Conservation (phyloP, 306 rosid species). For the Ormosia emarginata region DNA sequence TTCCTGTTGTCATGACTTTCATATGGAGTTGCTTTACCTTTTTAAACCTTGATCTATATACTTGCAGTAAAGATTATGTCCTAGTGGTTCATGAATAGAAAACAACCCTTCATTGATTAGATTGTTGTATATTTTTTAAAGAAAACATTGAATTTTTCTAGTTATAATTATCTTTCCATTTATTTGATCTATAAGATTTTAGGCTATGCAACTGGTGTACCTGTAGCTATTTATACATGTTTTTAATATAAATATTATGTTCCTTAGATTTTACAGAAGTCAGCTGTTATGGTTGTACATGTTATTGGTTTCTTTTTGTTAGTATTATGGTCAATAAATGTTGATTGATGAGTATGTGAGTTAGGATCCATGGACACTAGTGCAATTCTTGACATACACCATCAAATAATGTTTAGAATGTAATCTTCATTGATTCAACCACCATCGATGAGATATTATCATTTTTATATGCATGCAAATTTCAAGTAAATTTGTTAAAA, state of each 20-base stretch:
- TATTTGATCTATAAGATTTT: background rate
- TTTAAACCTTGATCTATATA: background rate
- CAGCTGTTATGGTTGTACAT: background rate
- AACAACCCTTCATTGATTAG: background rate
- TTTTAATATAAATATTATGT: background rate
- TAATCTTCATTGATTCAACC: background rate
- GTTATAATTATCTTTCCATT: background rate
- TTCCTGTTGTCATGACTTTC: background rate
- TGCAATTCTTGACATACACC: background rate
- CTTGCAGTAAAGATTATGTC: slow-evolving; percentile 2
- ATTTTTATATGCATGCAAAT: background rate
- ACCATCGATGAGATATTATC: background rate
- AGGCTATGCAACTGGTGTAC: background rate
- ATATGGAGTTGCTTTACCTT: background rate
- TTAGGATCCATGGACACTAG: background rate
- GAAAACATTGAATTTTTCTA: background rate
- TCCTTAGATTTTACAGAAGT: background rate
- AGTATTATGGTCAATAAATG: background rate
- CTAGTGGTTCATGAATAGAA: background rate
- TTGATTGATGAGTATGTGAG: background rate
- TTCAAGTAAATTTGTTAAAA: background rate
- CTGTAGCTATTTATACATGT: background rate
- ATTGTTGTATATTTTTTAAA: slow-evolving; percentile 2
- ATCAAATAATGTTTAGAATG: background rate
- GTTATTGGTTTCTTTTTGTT: background rate